A percentile compares a stretch with the other conserved stretches of the same genome.
Evolutionary conservation across 176 grass and related monocot genomes (phyloP).

Genomic region (Tillandsia fasciculata): DNA sequence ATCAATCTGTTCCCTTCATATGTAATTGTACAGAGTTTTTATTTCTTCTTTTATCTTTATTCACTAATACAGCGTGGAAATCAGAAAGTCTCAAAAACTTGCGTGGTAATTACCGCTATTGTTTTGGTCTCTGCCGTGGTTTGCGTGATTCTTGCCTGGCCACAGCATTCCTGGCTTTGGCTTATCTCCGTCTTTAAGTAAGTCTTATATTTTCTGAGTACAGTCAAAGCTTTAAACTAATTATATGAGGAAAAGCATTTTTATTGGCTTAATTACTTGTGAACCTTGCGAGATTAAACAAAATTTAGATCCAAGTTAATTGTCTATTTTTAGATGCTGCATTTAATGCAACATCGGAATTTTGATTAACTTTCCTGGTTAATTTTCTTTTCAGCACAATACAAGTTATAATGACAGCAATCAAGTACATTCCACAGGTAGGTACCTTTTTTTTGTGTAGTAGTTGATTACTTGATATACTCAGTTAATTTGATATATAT

Average conservation of each 20-base stretch:
- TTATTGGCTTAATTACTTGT: not conserved
- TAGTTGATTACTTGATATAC: not conserved
- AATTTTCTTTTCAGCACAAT: slow-evolving; percentile 59
- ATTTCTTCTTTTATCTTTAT: slow-evolving; percentile 17
- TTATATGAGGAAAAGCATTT: not conserved
- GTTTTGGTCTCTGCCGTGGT: slow-evolving; percentile 54
- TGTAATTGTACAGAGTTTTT: not conserved
- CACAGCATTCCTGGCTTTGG: slow-evolving; percentile 84
- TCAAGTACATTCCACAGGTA: slow-evolving; percentile 99
- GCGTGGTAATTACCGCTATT: slow-evolving; percentile 48
- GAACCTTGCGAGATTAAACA: not conserved
- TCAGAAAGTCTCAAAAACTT: slow-evolving; percentile 81
- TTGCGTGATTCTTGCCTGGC: slow-evolving; percentile 63
- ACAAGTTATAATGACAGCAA: slow-evolving; percentile 87
- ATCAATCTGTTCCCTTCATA: not conserved
- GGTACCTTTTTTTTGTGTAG: slow-evolving; percentile 14
- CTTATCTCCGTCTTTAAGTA: slow-evolving; percentile 91
- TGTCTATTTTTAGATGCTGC: not conserved
- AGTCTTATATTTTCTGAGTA: slow-evolving; percentile 18
- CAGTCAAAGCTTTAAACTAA: not conserved
- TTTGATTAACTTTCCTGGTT: slow-evolving; percentile 2
- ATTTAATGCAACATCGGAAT: not conserved
- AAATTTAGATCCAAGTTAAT: not conserved
- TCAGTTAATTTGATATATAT: slow-evolving; percentile 6
- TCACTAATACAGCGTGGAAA: slow-evolving; percentile 55